phyloP scores from a whole-genome alignment of 139 green algal species.

The Ostreobium quekettii region DNA sequence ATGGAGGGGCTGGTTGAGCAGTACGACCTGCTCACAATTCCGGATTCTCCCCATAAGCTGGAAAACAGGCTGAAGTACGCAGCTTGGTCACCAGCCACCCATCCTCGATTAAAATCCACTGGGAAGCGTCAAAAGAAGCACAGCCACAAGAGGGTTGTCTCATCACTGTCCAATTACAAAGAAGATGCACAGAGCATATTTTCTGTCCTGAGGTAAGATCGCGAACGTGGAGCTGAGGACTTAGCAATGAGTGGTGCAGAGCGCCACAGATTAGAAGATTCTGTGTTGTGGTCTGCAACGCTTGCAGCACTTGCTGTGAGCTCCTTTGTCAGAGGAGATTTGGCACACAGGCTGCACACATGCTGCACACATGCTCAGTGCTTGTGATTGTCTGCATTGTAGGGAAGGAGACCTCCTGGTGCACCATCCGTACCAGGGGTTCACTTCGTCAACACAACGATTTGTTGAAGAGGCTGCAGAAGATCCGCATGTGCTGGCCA shows the following conservation, averaged over 20 bases:
- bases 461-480: constrained; percentile 43
- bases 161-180: no score
- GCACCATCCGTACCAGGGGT: constrained; percentile 52
- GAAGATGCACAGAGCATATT: constrained; percentile 16
- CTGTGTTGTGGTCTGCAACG: no score
- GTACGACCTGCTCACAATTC: not conserved
- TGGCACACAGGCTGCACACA: no score
- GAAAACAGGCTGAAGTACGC: not conserved
- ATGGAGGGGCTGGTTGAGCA: constrained; percentile 8
- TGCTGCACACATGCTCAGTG: constrained; percentile 5
- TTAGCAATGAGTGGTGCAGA: no score
- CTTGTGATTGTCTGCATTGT: not conserved
- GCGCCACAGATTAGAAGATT: no score
- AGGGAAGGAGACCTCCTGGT: constrained; percentile 31
- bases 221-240: no score
- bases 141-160: no score
- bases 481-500: constrained; percentile 44
- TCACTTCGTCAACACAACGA: constrained; percentile 35
- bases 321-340: no score
- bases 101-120: constrained; percentile 12
- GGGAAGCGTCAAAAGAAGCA: no score
- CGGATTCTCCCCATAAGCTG: not conserved
- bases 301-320: no score
- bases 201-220: constrained; percentile 37
- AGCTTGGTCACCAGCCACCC: not conserved